Evolutionary conservation across 192 early-diverging fungal genomes (phyloP), one percentile per base, ranked within the genome.

Genomic region (Gaertneriomyces sp.): DNA sequence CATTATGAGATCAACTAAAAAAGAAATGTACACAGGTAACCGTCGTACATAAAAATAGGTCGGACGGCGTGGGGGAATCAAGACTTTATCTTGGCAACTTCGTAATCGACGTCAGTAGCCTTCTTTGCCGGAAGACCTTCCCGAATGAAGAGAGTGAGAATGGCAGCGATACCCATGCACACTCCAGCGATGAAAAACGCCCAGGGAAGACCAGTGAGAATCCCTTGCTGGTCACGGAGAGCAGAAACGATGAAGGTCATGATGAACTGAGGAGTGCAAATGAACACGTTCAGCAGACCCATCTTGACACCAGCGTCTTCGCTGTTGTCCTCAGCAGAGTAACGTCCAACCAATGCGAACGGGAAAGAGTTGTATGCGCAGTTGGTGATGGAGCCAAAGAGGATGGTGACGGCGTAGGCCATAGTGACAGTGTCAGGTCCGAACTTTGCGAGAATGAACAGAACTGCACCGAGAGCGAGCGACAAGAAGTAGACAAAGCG

Each of bases 281-380:
- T 56, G 33, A 56, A 56, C 54, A 56, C 17, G 38, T 56, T 56
- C 20, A 56, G 54, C 0, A 56, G 54, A 56, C 54, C 54, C 54
- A 56, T 56, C 16, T 53, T 5, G 20, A 58, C n/a, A 60, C 50
- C 45, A 45, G 46, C 45, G 14, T 61, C 60, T 16, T 43, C 46
- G 38, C 16, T n/a, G 12, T n/a, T 50, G 60, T 61, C 60, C 25
- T 50, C 44, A 7, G 60, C 60, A 61, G 43, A 25, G 46, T 50
- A 61, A 14, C 42, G 16, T 45, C 60, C 43, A 43, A 61, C 60
- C 14, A 61, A 43, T 25, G 60, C 60, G 46, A 43, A 61, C 4
- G 60, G 60, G 60, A 50, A 61, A 6, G 46, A 25, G 33, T 50
- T 61, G 60, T 19, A 19, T 6, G 46, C 50, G 25, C 20, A 56